A percentile compares a stretch with the other conserved stretches of the same genome.
Evolutionary conservation across 495 filamentous ascomycete genomes (phyloP).

Genomic region (Parachaetomium inaequale): DNA sequence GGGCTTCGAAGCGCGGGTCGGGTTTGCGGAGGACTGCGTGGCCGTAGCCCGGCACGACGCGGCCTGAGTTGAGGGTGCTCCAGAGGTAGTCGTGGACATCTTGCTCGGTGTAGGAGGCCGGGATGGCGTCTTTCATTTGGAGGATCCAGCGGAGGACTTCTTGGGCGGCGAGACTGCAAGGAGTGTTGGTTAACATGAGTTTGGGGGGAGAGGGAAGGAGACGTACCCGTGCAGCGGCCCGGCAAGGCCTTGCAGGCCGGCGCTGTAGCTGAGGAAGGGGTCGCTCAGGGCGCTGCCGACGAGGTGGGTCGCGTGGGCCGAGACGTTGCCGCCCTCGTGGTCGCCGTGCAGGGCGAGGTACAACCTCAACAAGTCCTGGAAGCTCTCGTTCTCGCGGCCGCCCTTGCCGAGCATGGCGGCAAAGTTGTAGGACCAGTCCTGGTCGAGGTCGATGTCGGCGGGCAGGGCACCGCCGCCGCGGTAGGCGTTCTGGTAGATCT

Average conservation of each 20-base stretch:
- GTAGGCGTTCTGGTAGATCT: slow-evolving; percentile 92
- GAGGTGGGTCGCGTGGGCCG: slow-evolving; percentile 93
- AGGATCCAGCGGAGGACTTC: slow-evolving; percentile 95
- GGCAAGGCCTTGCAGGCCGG: slow-evolving; percentile 90
- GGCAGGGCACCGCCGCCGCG: slow-evolving; percentile 71
- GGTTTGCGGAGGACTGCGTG: slow-evolving; percentile 97
- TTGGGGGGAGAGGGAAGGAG: background rate
- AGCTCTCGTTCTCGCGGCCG: slow-evolving; percentile 79
- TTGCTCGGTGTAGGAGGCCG: slow-evolving; percentile 67
- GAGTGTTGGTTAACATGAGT: background rate
- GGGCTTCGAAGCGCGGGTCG: slow-evolving; percentile 89
- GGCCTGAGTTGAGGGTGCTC: slow-evolving; percentile 86
- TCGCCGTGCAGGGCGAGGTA: slow-evolving; percentile 97
- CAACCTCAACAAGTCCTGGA: slow-evolving; percentile 88
- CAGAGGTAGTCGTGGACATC: slow-evolving; percentile 87
- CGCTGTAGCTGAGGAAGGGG: slow-evolving; percentile 92
- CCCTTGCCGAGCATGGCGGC: slow-evolving; percentile 93
- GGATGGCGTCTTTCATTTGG: slow-evolving; percentile 87
- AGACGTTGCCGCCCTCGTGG: slow-evolving; percentile 97
- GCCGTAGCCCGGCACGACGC: slow-evolving; percentile 95
- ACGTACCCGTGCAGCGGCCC: slow-evolving; percentile 84
- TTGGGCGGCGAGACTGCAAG: slow-evolving; percentile 74
- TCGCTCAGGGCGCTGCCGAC: slow-evolving; percentile 95
- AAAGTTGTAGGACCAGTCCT: slow-evolving; percentile 98
- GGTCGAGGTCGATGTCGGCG: slow-evolving; percentile 69